A percentile compares a stretch with the other conserved stretches of the same genome.
phyloP scores from a whole-genome alignment of 2,329 filamentous ascomycete species.

The Graphium sp. region DNA sequence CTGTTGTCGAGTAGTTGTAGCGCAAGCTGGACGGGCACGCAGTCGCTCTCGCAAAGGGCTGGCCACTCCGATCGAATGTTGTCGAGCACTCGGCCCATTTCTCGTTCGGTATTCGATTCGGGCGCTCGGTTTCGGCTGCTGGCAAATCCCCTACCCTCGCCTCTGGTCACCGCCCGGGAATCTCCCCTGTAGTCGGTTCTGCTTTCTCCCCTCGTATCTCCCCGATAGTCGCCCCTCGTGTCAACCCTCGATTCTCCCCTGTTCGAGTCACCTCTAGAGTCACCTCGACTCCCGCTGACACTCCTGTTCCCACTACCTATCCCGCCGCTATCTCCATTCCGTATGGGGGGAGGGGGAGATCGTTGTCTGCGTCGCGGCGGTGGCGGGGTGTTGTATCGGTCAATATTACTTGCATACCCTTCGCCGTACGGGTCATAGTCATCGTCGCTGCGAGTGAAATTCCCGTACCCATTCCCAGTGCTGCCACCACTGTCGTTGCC shows the following conservation, averaged over 20 bases:
- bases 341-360: conserved; percentile 12
- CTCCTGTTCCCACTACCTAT: too few species aligned
- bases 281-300: too few species aligned
- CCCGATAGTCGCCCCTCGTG: too few species aligned
- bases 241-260: too few species aligned
- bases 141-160: too few species aligned
- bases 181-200: too few species aligned
- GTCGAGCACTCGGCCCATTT: conserved; percentile 51
- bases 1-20: conserved; percentile 87
- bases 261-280: too few species aligned
- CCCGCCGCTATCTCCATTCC: conserved; percentile 7
- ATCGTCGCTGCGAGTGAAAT: conserved; percentile 20
- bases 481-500: neutral
- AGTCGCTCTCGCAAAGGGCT: conserved; percentile 76
- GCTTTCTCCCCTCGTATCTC: too few species aligned
- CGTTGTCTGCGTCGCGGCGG: conserved; percentile 15
- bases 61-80: conserved; percentile 83
- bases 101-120: conserved; percentile 31
- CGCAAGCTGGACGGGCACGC: conserved; percentile 86
- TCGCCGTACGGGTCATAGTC: conserved; percentile 35
- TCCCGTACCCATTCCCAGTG: conserved; percentile 23
- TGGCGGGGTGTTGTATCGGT: conserved; percentile 14
- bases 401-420: conserved; percentile 23
- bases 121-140: conserved; percentile 2
- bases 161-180: too few species aligned